phyloP scores from a whole-genome alignment of 2,329 filamentous ascomycete genomes.

The Didymella keratinophila region DNA sequence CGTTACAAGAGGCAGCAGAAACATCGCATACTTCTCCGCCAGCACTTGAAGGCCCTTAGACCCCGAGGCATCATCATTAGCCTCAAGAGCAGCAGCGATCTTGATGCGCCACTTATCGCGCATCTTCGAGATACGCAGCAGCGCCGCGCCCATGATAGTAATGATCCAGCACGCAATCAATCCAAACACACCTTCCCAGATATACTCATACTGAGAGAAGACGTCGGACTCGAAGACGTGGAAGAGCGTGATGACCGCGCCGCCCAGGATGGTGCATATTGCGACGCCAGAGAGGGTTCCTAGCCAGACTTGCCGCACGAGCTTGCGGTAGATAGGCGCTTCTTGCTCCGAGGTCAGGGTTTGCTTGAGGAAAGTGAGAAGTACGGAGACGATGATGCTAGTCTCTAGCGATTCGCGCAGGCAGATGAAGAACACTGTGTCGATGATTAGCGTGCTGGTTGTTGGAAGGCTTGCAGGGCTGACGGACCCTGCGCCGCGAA shows the following conservation, averaged over 20 bases:
- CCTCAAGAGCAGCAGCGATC: constrained; percentile 72
- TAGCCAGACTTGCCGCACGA: constrained; percentile 56
- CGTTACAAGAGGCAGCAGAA: constrained; percentile 82
- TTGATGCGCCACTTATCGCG: constrained; percentile 87
- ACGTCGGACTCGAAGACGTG: constrained; percentile 71
- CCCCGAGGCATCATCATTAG: constrained; percentile 54
- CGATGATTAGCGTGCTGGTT: background rate
- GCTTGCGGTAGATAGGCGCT: constrained; percentile 67
- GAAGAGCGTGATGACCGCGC: constrained; percentile 72
- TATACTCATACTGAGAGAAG: constrained; percentile 73
- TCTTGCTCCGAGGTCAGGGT: constrained; percentile 72
- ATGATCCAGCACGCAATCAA: constrained; percentile 81
- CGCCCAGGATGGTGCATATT: constrained; percentile 69
- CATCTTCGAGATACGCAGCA: constrained; percentile 81
- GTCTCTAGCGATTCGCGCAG: constrained; percentile 85
- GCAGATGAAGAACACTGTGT: constrained; percentile 79
- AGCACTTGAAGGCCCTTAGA: constrained; percentile 64
- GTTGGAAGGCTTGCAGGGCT: background rate
- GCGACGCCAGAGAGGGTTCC: constrained; percentile 61
- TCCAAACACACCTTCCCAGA: constrained; percentile 81
- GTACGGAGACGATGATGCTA: constrained; percentile 80
- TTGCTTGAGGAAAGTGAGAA: constrained; percentile 83
- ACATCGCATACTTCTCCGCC: constrained; percentile 82
- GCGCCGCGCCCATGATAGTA: constrained; percentile 76
- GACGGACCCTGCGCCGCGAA: constrained; percentile 15